These are phyloP conservation scores for Psidium friedrichsthalianum DNA, from an alignment of 345 rosid genomes.

Conservation along the genomic window DNA sequence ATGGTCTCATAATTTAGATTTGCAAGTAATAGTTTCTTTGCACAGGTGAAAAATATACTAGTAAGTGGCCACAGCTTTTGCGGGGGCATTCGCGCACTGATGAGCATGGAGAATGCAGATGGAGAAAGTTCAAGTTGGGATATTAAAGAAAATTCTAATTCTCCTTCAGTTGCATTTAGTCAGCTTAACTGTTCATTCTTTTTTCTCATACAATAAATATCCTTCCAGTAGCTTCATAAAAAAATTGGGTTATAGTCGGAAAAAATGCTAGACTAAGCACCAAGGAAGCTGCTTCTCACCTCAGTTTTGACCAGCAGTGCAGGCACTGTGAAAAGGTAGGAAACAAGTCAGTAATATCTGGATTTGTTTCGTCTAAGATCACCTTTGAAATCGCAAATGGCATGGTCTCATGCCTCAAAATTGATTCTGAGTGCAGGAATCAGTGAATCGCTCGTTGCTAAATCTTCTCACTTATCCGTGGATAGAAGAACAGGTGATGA, in stretches of 20 bases:
- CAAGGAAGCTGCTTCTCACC: slow-evolving; percentile 47
- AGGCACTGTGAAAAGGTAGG: slow-evolving; percentile 91
- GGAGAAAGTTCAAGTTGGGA: slow-evolving; percentile 53
- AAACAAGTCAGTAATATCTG: background rate
- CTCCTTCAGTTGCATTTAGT: background rate
- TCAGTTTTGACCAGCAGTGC: slow-evolving; percentile 78
- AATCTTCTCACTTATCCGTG: slow-evolving; percentile 86
- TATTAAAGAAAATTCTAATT: background rate
- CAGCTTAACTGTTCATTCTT: background rate
- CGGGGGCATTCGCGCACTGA: slow-evolving; percentile 92
- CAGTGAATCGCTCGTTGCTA: slow-evolving; percentile 57
- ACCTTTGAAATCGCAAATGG: background rate
- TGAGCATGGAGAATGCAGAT: slow-evolving; percentile 56
- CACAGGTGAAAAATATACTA: slow-evolving; percentile 86
- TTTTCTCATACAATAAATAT: background rate
- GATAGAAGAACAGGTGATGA: slow-evolving; percentile 74
- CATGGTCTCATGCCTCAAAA: background rate
- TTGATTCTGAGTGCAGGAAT: slow-evolving; percentile 32
- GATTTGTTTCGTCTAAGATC: background rate
- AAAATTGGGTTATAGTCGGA: slow-evolving; percentile 74
- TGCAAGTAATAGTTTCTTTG: background rate
- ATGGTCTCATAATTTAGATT: background rate
- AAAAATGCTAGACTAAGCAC: slow-evolving; percentile 67
- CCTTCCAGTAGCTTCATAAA: slow-evolving; percentile 63
- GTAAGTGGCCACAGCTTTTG: slow-evolving; percentile 92